These are phyloP conservation scores for Sordaria brevicollis DNA, from an alignment of 495 filamentous ascomycete genomes.

Conservation along the genomic window DNA sequence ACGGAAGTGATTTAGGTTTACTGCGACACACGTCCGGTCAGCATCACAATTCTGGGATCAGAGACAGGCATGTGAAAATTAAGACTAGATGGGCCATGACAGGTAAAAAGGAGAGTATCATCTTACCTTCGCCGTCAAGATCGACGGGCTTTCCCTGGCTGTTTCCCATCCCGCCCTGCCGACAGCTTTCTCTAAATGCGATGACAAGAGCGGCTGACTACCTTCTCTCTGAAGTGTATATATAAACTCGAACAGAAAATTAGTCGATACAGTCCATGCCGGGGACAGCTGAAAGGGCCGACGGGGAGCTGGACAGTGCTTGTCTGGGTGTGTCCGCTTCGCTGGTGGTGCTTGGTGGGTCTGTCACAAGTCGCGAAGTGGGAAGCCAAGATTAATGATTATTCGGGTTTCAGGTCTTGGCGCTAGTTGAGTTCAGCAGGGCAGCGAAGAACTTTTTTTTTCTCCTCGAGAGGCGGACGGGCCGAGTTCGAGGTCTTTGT, in stretches of 20 bases:
- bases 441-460: not conserved
- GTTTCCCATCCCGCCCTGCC: conserved; percentile 64
- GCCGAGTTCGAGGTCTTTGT: not conserved
- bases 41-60: not conserved
- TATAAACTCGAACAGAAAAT: not conserved
- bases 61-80: not conserved
- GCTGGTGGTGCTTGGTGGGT: not conserved
- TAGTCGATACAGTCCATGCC: not conserved
- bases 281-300: not conserved
- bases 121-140: conserved; percentile 83
- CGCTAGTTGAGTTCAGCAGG: not conserved
- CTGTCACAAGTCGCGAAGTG: not conserved
- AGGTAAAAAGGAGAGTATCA: not conserved
- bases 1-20: conserved; percentile 96
- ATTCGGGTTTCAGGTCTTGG: not conserved
- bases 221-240: not conserved
- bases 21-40: conserved; percentile 31
- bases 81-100: not conserved
- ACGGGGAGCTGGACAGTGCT: not conserved
- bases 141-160: conserved; percentile 85
- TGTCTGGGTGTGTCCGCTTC: not conserved
- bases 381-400: not conserved
- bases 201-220: not conserved
- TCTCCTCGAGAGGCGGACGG: not conserved
- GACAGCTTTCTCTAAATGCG: not conserved